phyloP scores from a whole-genome alignment of 208 protist genomes.

The Trypanosoma lewisi region DNA sequence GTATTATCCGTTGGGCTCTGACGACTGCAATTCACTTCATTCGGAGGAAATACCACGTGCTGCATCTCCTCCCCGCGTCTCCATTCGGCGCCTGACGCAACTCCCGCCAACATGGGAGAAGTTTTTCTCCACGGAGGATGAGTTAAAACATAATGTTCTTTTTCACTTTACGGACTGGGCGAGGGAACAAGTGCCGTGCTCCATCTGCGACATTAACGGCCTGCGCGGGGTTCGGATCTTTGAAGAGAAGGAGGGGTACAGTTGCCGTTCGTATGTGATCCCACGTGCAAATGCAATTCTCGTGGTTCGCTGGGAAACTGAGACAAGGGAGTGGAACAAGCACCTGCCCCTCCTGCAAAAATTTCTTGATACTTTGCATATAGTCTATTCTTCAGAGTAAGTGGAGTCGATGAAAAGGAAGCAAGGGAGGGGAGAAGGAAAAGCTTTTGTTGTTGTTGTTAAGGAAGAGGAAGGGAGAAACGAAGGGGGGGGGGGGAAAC shows the following conservation, averaged over 20 bases:
- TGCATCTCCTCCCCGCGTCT: slow-evolving; percentile 22
- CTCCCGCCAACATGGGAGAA: slow-evolving; percentile 49
- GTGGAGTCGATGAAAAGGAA: neutral
- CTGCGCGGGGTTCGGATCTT: slow-evolving; percentile 43
- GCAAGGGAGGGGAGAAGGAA: neutral
- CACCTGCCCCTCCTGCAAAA: slow-evolving; percentile 42
- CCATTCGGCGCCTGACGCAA: slow-evolving; percentile 33
- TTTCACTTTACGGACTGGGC: slow-evolving; percentile 66
- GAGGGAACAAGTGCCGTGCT: slow-evolving; percentile 24
- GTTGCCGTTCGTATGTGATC: slow-evolving; percentile 62
- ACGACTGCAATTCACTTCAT: neutral
- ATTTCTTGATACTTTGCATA: slow-evolving; percentile 55
- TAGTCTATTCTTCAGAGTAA: neutral
- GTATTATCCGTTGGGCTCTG: slow-evolving; percentile 56
- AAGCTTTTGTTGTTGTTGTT: too few relatives aligned
- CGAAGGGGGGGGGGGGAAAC: too few relatives aligned
- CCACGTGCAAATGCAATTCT: slow-evolving; percentile 34
- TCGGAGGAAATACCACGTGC: neutral
- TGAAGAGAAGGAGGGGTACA: slow-evolving; percentile 36
- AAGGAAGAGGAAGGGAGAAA: too few relatives aligned
- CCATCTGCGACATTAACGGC: slow-evolving; percentile 41
- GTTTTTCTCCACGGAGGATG: slow-evolving; percentile 38
- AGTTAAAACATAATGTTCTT: slow-evolving; percentile 54
- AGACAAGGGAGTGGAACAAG: slow-evolving; percentile 34
- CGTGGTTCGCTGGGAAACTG: slow-evolving; percentile 53